Evolutionary conservation across 441 rosid genomes (phyloP).

Genomic region (Gossypium gossypioides): DNA sequence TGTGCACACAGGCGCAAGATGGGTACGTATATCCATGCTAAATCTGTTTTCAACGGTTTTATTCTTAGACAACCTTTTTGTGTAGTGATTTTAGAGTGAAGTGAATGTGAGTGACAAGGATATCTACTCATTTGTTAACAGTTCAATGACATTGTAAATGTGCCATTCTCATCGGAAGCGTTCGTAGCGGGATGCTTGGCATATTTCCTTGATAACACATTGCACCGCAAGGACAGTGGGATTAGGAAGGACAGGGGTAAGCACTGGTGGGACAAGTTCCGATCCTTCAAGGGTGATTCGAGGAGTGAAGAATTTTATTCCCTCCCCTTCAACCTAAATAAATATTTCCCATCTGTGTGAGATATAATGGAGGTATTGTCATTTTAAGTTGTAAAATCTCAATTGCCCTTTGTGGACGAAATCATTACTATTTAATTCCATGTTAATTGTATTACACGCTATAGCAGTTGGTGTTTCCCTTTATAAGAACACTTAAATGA

Average conservation of each 20-base stretch:
- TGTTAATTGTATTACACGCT: slow-evolving; percentile 20
- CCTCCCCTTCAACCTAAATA: slow-evolving; percentile 83
- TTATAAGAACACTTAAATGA: slow-evolving; percentile 24
- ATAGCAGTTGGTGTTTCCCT: slow-evolving; percentile 19
- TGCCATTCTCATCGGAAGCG: slow-evolving; percentile 82
- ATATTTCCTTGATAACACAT: slow-evolving; percentile 70
- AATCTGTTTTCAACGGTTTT: not conserved
- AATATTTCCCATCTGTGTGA: slow-evolving; percentile 79
- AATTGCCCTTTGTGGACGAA: not conserved
- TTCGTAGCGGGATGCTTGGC: slow-evolving; percentile 82
- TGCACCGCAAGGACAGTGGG: slow-evolving; percentile 40
- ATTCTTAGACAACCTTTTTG: not conserved
- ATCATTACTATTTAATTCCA: slow-evolving; percentile 3
- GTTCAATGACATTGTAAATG: slow-evolving; percentile 88
- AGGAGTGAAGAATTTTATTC: slow-evolving; percentile 86
- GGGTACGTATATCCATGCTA: slow-evolving; percentile 38
- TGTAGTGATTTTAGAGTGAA: not conserved
- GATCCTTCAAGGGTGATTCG: slow-evolving; percentile 52
- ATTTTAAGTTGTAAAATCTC: slow-evolving; percentile 2
- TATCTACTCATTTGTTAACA: slow-evolving; percentile 20
- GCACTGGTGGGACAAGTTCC: slow-evolving; percentile 95
- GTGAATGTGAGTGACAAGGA: not conserved
- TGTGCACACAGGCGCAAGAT: slow-evolving; percentile 71
- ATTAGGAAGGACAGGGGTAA: slow-evolving; percentile 84
- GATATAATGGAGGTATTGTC: slow-evolving; percentile 14